Evolutionary conservation across 345 rosid genomes (phyloP).

Genomic region (Camelina sativa): DNA sequence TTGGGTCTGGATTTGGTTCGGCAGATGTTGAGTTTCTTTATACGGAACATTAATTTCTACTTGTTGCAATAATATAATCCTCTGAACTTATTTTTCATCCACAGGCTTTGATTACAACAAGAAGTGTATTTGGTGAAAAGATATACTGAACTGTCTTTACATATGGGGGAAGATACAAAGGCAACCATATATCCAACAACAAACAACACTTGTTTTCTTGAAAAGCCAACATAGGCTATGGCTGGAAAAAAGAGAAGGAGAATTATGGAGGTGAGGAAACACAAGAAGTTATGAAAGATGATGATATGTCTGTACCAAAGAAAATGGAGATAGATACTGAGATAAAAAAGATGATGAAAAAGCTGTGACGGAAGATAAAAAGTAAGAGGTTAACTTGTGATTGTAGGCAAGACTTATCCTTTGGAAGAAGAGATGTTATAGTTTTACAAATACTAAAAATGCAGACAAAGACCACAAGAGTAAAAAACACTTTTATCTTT

Average conservation of each 20-base stretch:
- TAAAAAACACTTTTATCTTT: no score
- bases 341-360: slow-evolving; percentile 23
- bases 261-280: slow-evolving; percentile 31
- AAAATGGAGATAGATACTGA: slow-evolving; percentile 39
- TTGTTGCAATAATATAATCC: background rate
- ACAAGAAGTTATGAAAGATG: slow-evolving; percentile 19
- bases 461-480: no score
- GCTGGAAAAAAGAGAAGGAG: slow-evolving; percentile 19
- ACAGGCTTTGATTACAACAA: slow-evolving; percentile 34
- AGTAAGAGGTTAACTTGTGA: slow-evolving; percentile 4
- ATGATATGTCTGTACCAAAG: slow-evolving; percentile 26
- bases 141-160: slow-evolving; percentile 26
- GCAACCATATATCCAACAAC: slow-evolving; percentile 47
- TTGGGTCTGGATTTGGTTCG: no score
- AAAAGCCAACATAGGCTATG: no score
- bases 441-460: no score
- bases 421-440: no score
- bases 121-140: slow-evolving; percentile 1
- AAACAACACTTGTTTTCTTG: no score
- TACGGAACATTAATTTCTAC: background rate
- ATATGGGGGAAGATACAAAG: slow-evolving; percentile 68
- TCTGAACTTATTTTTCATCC: slow-evolving; percentile 27
- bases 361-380: slow-evolving; percentile 5
- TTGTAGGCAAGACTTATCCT: no score
- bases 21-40: background rate